Evolutionary conservation across 1,284 basidiomycete species (phyloP).

Genomic region (Rhodotorula sp.): DNA sequence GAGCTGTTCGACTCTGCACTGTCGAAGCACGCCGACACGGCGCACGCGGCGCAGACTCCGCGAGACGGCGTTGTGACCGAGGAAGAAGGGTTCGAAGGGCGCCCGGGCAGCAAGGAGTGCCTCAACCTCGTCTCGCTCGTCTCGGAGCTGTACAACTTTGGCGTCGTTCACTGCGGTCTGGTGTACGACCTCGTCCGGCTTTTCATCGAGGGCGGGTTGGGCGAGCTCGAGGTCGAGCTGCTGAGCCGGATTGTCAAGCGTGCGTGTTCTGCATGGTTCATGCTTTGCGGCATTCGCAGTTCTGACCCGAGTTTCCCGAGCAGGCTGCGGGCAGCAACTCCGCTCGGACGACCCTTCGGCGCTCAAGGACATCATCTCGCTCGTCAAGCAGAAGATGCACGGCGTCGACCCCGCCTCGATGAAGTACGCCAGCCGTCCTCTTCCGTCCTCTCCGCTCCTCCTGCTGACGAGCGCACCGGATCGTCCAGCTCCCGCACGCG

Average conservation of each 20-base stretch:
- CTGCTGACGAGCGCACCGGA: background rate
- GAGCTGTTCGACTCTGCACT: constrained; percentile 25
- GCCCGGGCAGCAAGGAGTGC: constrained; percentile 66
- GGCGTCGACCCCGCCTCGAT: constrained; percentile 58
- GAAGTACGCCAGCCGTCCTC: constrained; percentile 56
- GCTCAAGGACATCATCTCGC: constrained; percentile 57
- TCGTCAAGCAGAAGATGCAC: constrained; percentile 72
- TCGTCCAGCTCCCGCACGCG: constrained; percentile 69
- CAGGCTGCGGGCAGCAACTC: constrained; percentile 82
- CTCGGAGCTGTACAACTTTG: constrained; percentile 93
- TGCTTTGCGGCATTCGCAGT: background rate
- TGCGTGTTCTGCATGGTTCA: constrained; percentile 53
- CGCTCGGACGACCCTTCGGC: constrained; percentile 64
- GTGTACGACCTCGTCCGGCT: constrained; percentile 86
- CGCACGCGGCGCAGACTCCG: background rate
- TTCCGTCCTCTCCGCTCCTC: background rate
- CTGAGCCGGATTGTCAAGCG: constrained; percentile 82
- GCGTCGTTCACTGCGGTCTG: constrained; percentile 82
- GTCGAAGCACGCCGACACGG: constrained; percentile 26
- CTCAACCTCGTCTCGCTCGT: constrained; percentile 84
- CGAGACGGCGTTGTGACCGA: constrained; percentile 43
- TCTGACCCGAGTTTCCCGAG: background rate
- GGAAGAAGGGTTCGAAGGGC: constrained; percentile 39
- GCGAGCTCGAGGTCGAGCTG: constrained; percentile 81
- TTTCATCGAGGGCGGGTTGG: constrained; percentile 65